Conservation (phyloP, 2,329 filamentous ascomycete species). For the Neonectria faginata region DNA sequence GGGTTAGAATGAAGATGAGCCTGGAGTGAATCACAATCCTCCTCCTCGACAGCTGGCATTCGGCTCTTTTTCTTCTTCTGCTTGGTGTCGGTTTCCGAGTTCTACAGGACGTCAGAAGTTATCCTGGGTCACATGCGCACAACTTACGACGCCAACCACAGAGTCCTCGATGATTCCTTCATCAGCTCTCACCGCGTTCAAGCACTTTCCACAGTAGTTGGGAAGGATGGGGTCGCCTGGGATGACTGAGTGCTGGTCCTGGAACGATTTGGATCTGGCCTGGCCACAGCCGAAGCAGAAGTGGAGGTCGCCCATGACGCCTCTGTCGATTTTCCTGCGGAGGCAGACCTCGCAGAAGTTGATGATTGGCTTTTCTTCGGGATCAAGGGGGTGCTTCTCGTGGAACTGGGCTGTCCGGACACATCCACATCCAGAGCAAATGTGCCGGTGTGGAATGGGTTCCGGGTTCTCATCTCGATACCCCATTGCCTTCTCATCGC, state of each 20-base stretch:
- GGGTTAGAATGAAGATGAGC: slow-evolving; percentile 11
- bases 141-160: slow-evolving; percentile 43
- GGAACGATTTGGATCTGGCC: slow-evolving; percentile 55
- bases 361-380: slow-evolving; percentile 39
- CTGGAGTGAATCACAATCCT: slow-evolving; percentile 15
- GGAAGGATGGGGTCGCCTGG: slow-evolving; percentile 45
- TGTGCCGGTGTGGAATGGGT: slow-evolving; percentile 43
- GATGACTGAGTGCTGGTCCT: slow-evolving; percentile 41
- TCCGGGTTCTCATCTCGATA: slow-evolving; percentile 39
- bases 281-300: slow-evolving; percentile 59
- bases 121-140: neutral
- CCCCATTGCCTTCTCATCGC: neutral
- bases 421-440: slow-evolving; percentile 53
- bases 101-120: slow-evolving; percentile 5
- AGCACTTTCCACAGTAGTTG: slow-evolving; percentile 51
- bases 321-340: slow-evolving; percentile 39
- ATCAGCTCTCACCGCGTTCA: slow-evolving; percentile 37
- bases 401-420: slow-evolving; percentile 53
- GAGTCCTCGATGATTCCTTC: slow-evolving; percentile 46
- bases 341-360: slow-evolving; percentile 54
- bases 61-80: neutral
- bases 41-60: neutral
- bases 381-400: slow-evolving; percentile 46
- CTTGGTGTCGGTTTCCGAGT: neutral
- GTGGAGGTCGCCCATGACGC: slow-evolving; percentile 46